A percentile compares a stretch with the other conserved stretches of the same genome.
Evolutionary conservation across 1,284 basidiomycete species (phyloP).

Genomic region (Rugosomyces carneus): DNA sequence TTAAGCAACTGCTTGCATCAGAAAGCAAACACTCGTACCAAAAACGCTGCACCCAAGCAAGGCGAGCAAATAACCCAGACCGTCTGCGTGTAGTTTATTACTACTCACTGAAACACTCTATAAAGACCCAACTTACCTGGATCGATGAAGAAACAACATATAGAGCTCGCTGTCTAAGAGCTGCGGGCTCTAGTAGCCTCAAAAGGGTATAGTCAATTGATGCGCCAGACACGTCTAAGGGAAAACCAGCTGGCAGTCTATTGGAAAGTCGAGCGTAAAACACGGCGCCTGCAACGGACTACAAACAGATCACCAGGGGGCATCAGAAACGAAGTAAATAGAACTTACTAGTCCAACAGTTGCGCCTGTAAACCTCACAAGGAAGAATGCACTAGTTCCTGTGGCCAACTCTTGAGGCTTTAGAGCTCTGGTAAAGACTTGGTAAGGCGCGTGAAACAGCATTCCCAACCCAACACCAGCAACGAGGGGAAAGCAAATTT

Average conservation of each 20-base stretch:
- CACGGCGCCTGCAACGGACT: conserved; percentile 73
- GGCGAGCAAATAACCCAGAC: conserved; percentile 61
- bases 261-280: conserved; percentile 51
- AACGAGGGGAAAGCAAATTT: conserved; percentile 55
- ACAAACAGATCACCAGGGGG: conserved; percentile 12
- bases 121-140: conserved; percentile 31
- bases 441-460: conserved; percentile 77
- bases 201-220: conserved; percentile 52
- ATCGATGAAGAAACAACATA: conserved; percentile 47
- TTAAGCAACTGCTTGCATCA: conserved; percentile 9
- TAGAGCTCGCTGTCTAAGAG: conserved; percentile 35
- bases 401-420: conserved; percentile 62
- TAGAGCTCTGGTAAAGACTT: conserved; percentile 63
- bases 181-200: conserved; percentile 36
- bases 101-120: neutral
- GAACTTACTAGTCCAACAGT: conserved; percentile 66
- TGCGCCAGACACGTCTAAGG: conserved; percentile 32
- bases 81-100: conserved; percentile 30
- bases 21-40: conserved; percentile 31
- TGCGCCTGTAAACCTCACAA: conserved; percentile 77
- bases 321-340: neutral
- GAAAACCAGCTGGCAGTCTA: conserved; percentile 43
- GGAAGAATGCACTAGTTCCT: conserved; percentile 77
- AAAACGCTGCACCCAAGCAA: conserved; percentile 45
- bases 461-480: conserved; percentile 75